A percentile compares a stretch with the other conserved stretches of the same genome.
Conservation (phyloP, 164 flowering plant genomes). For the Macadamia integrifolia region DNA sequence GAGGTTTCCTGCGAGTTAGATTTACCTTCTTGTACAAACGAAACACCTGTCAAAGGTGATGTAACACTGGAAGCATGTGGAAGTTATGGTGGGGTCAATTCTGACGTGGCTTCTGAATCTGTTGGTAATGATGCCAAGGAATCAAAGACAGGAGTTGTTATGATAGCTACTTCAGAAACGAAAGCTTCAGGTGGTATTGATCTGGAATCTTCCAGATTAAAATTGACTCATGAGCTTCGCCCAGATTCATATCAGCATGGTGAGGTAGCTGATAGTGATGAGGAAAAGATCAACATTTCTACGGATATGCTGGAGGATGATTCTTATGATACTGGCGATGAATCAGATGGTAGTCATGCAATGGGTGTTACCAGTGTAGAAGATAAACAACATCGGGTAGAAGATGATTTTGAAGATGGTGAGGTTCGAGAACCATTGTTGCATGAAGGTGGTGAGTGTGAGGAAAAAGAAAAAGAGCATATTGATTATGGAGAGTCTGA, state of each 20-base stretch:
- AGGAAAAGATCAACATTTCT: constrained; percentile 37
- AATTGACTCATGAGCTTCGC: constrained; percentile 9
- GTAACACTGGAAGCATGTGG: constrained; percentile 15
- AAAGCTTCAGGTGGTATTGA: constrained; percentile 13
- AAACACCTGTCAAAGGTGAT: constrained; percentile 1
- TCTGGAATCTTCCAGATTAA: constrained; percentile 12
- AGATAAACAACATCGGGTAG: constrained; percentile 20
- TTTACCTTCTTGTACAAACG: not conserved
- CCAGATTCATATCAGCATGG: constrained; percentile 9
- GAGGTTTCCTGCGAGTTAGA: constrained; percentile 7
- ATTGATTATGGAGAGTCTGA: constrained; percentile 13
- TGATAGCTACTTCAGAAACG: not conserved
- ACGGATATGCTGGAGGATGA: constrained; percentile 34
- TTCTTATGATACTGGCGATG: constrained; percentile 33
- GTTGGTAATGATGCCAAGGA: constrained; percentile 14
- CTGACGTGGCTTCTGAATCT: constrained; percentile 11
- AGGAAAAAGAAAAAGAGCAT: constrained; percentile 11
- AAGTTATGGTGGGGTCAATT: constrained; percentile 7
- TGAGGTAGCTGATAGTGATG: constrained; percentile 33
- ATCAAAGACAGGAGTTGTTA: constrained; percentile 5
- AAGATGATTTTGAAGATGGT: constrained; percentile 65
- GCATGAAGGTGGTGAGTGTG: constrained; percentile 14
- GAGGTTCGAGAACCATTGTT: constrained; percentile 44
- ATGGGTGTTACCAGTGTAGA: constrained; percentile 10
- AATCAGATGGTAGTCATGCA: constrained; percentile 32